These are phyloP conservation scores for Tremellales sp. DNA, from an alignment of 1,284 basidiomycete genomes.

Conservation along the genomic window DNA sequence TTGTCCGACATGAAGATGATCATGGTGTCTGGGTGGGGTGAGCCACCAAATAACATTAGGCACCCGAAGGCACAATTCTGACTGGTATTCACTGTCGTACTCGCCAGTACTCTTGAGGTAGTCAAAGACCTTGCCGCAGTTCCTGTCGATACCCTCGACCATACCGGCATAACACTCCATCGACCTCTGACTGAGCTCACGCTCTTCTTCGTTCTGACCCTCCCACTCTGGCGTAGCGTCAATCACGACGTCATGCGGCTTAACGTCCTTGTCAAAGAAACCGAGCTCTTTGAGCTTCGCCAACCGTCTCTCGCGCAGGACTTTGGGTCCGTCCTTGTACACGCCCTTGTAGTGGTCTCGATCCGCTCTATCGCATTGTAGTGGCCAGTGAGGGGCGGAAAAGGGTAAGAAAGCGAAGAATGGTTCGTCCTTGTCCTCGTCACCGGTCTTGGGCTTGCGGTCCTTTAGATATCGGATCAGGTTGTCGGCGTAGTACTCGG, in stretches of 20 bases:
- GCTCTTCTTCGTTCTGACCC: constrained; percentile 24
- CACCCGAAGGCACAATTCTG: no score
- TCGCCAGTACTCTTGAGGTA: constrained; percentile 20
- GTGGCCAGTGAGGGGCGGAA: constrained; percentile 26
- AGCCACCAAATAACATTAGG: no score
- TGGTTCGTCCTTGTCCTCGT: constrained; percentile 17
- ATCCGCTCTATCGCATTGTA: constrained; percentile 17
- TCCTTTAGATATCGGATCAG: constrained; percentile 18
- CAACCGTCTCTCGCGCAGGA: constrained; percentile 22
- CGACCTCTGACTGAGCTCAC: constrained; percentile 16
- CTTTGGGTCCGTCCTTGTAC: constrained; percentile 33
- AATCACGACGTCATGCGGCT: constrained; percentile 2
- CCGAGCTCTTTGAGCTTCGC: constrained; percentile 23
- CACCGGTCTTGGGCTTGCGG: no score
- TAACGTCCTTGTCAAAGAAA: constrained; percentile 14
- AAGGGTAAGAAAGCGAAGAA: constrained; percentile 23
- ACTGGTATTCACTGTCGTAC: constrained; percentile 25
- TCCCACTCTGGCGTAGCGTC: constrained; percentile 21
- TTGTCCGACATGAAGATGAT: constrained; percentile 43
- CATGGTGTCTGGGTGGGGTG: constrained; percentile 27
- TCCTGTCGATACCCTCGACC: constrained; percentile 41
- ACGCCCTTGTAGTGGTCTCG: constrained; percentile 24
- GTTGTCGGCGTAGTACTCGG: constrained; percentile 19
- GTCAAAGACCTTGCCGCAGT: constrained; percentile 32
- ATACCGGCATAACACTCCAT: constrained; percentile 45